phyloP scores from a whole-genome alignment of 2,329 filamentous ascomycete genomes.

The Gremmenia infestans region DNA sequence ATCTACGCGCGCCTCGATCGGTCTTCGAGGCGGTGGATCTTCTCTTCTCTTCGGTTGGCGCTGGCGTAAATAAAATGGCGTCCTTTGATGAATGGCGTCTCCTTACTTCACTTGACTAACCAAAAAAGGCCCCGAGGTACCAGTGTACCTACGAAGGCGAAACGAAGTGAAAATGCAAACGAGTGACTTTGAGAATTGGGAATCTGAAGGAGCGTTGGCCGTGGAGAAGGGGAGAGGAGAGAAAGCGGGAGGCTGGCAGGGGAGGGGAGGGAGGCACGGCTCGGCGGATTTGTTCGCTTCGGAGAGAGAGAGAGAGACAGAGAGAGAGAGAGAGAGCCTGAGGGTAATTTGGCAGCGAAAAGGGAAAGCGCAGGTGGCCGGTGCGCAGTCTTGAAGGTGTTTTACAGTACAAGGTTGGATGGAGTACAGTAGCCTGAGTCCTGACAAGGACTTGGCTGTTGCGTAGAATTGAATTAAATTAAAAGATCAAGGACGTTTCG shows the following conservation, averaged over 20 bases:
- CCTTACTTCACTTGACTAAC: slow-evolving; percentile 5
- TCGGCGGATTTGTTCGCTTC: background rate
- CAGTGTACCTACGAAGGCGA: slow-evolving; percentile 5
- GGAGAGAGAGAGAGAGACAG: background rate
- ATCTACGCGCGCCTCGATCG: slow-evolving; percentile 18
- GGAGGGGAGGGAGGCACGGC: background rate
- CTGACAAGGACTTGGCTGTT: too few species aligned
- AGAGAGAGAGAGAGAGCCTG: background rate
- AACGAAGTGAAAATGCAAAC: slow-evolving; percentile 21
- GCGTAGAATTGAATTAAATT: too few species aligned
- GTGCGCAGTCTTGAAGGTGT: background rate
- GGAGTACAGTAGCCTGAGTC: background rate
- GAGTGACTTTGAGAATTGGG: slow-evolving; percentile 14
- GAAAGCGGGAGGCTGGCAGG: background rate
- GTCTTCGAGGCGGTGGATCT: slow-evolving; percentile 15
- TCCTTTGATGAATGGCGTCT: background rate
- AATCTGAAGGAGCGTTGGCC: slow-evolving; percentile 13
- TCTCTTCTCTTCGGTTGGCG: slow-evolving; percentile 5
- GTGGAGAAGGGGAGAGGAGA: slow-evolving; percentile 7
- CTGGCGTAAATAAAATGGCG: slow-evolving; percentile 9
- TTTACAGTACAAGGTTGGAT: background rate
- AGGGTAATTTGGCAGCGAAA: background rate
- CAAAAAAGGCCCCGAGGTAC: slow-evolving; percentile 16
- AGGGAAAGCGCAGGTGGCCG: background rate
- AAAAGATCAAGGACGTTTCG: too few species aligned